Base-by-base conservation (phyloP, 2,329 filamentous ascomycete species). In the Lachnellula arida region DNA sequence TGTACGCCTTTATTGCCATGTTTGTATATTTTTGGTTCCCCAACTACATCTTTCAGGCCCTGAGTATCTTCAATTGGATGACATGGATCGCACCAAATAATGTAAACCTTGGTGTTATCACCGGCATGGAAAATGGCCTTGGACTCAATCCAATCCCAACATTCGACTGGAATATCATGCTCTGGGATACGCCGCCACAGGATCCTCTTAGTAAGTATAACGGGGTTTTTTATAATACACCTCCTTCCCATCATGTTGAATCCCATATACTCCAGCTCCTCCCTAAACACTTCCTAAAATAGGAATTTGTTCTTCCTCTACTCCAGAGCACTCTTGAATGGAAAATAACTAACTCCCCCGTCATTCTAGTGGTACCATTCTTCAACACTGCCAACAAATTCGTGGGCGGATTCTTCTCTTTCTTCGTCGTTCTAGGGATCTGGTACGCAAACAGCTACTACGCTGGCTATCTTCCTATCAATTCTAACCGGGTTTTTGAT, bases 311-410 rank as follows among this genome's bases (percentile, higher is more conserved):
- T 8, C 9, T 32, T 32, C 28, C 9, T 12, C 28, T 12, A 4
- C 9, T 32, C 28, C 28, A 9, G 11, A 32, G 9, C 9, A 32
- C 28, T 32, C 28, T 11, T 12, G 28, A 32, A 11, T 12, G 11
- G 28, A 32, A 8, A 32, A 11, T 11, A 32, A 32, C 28, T 32
- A 32, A 32, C 28, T 4, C 11, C 3, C 8, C 9, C 9, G 28
- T 32, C 28, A 12, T 32, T 11, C 9, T 11, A 32, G 28, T 86
- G 82, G 81, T 86, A 65, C 87, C 86, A 12, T 89, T 89, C 60
- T 85, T 83, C 59, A 91, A 90, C 66, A 88, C 85, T 0, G 68
- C 87, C 40, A 91, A 90, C 67, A 88, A 85, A 0, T 81, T 88
- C 39, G 85, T 85, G 9, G 81, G 88, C 34, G 75, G 86, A 2